A percentile compares a stretch with the other conserved stretches of the same genome.
phyloP scores from a whole-genome alignment of 2,329 filamentous ascomycete genomes.

The Colletotrichum noveboracense region DNA sequence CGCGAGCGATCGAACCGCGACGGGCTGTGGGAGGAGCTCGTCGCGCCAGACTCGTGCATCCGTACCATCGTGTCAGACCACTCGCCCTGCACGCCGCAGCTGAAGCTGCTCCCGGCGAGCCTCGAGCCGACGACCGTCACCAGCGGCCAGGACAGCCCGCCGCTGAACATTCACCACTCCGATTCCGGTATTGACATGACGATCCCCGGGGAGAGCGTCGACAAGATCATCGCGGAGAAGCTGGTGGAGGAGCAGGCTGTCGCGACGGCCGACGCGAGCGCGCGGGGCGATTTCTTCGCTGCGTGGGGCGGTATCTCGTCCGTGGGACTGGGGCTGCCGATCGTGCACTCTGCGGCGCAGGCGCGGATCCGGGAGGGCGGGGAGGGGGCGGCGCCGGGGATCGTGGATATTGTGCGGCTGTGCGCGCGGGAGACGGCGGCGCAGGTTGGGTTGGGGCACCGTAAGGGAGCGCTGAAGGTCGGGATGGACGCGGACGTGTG shows the following conservation, averaged over 20 bases:
- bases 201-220: slow-evolving; percentile 30
- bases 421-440: slow-evolving; percentile 86
- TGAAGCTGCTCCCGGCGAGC: slow-evolving; percentile 83
- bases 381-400: slow-evolving; percentile 45
- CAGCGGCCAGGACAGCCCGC: neutral
- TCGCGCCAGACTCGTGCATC: slow-evolving; percentile 76
- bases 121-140: slow-evolving; percentile 39
- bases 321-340: slow-evolving; percentile 89
- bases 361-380: slow-evolving; percentile 58
- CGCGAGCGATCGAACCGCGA: slow-evolving; percentile 83
- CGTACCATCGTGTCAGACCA: slow-evolving; percentile 94
- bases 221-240: slow-evolving; percentile 24
- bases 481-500: slow-evolving; percentile 92
- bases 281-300: slow-evolving; percentile 86
- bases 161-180: slow-evolving; percentile 46
- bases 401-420: slow-evolving; percentile 83
- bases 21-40: slow-evolving; percentile 84
- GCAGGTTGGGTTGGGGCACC: slow-evolving; percentile 83
- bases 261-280: slow-evolving; percentile 36
- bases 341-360: slow-evolving; percentile 81
- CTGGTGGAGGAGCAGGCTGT: slow-evolving; percentile 35
- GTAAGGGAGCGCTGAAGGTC: slow-evolving; percentile 80
- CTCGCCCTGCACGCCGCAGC: slow-evolving; percentile 91
- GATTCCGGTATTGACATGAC: slow-evolving; percentile 61
- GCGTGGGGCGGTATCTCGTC: slow-evolving; percentile 97